Percentiles rank a stretch among this genome's conserved stretches.
Evolutionary conservation across 2,329 filamentous ascomycete species (phyloP).

Genomic region (Ophiosphaerella herpotricha): DNA sequence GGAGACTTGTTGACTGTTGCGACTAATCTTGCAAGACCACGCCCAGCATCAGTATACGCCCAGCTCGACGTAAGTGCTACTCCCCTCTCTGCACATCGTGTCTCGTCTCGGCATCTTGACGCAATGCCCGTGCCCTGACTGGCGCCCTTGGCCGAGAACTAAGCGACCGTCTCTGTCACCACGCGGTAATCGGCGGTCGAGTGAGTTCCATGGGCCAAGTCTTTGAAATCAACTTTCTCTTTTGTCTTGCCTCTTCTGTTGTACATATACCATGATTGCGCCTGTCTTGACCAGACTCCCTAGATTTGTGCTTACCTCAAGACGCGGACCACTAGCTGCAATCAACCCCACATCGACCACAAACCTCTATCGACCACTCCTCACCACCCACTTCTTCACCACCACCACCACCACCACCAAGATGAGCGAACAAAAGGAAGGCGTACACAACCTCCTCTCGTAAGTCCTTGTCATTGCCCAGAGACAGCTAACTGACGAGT

Average conservation of each 20-base stretch:
- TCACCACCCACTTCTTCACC: constrained; percentile 47
- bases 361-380: constrained; percentile 40
- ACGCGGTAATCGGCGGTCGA: constrained; percentile 39
- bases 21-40: constrained; percentile 18
- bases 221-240: constrained; percentile 41
- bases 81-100: constrained; percentile 3
- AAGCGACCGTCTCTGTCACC: constrained; percentile 23
- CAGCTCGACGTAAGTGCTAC: constrained; percentile 30
- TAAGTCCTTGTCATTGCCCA: constrained; percentile 35
- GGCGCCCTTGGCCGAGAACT: constrained; percentile 36
- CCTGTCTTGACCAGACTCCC: constrained; percentile 40
- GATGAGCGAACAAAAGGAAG: constrained; percentile 48
- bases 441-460: constrained; percentile 56
- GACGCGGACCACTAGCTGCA: constrained; percentile 43
- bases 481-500: neutral
- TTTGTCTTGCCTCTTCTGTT: constrained; percentile 24
- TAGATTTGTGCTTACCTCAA: constrained; percentile 51
- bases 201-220: constrained; percentile 39
- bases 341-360: constrained; percentile 30
- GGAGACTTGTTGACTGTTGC: constrained; percentile 5
- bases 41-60: constrained; percentile 4
- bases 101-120: constrained; percentile 13
- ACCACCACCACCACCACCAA: constrained; percentile 37
- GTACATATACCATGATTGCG: constrained; percentile 48
- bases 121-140: constrained; percentile 25